Evolutionary conservation across 2,329 filamentous ascomycete genomes (phyloP).

Genomic region (Metarhizium guizhouense): DNA sequence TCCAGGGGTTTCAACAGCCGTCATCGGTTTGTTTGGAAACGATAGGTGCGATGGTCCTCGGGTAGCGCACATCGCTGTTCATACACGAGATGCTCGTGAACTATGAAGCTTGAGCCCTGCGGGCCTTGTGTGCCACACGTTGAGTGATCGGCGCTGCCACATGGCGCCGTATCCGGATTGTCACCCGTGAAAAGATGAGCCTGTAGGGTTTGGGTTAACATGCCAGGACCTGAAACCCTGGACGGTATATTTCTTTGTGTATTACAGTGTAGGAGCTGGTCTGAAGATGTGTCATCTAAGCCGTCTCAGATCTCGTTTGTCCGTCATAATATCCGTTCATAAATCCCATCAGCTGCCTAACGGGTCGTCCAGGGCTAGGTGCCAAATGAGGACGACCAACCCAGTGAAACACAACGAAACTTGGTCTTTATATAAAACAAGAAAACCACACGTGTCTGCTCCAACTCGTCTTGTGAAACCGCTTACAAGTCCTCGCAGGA

Average conservation of each 20-base stretch:
- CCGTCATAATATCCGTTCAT: not conserved
- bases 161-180: not conserved
- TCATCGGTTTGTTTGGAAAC: too few relatives aligned
- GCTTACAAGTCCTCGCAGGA: constrained; percentile 29
- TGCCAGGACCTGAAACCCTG: not conserved
- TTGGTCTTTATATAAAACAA: not conserved
- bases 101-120: not conserved
- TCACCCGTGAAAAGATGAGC: not conserved
- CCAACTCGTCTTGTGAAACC: not conserved
- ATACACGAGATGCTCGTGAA: not conserved
- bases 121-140: not conserved
- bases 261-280: constrained; percentile 1
- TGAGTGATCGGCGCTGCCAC: not conserved
- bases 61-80: not conserved
- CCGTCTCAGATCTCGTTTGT: not conserved
- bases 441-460: not conserved
- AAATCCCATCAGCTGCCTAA: not conserved
- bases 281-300: not conserved
- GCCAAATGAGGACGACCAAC: not conserved
- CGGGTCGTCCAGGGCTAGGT: not conserved
- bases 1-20: too few relatives aligned
- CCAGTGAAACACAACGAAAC: not conserved
- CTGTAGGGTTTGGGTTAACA: not conserved
- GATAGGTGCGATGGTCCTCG: too few relatives aligned
- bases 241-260: not conserved